Percentiles rank a stretch among this genome's conserved stretches.
phyloP scores from a whole-genome alignment of 2,329 filamentous ascomycete genomes.

The Verticillium longisporum region DNA sequence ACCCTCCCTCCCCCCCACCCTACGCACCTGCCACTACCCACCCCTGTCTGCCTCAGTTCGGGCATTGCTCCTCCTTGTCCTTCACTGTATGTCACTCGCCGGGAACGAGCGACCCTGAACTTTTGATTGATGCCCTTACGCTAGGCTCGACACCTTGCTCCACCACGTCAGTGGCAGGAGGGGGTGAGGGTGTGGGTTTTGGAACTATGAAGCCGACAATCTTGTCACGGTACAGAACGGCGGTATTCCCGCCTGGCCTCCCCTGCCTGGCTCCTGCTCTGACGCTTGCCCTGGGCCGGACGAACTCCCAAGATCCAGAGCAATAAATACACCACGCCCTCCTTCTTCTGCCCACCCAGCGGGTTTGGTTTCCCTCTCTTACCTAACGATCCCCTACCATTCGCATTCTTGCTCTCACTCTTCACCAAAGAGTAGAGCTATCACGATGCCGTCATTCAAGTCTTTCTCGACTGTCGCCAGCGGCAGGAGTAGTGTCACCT shows the following conservation, averaged over 20 bases:
- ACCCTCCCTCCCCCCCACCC: not conserved
- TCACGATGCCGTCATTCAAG: conserved; percentile 49
- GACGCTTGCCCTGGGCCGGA: not conserved
- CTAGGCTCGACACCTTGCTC: not conserved
- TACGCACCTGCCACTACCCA: not conserved
- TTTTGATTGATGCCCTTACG: not conserved
- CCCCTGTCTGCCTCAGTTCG: not conserved
- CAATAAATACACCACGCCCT: conserved; percentile 1
- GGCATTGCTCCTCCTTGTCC: not conserved
- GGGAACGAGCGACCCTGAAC: not conserved
- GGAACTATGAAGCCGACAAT: not conserved
- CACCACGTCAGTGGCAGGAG: not conserved
- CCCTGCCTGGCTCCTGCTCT: not conserved
- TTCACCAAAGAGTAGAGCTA: conserved; percentile 4
- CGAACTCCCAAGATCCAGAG: not conserved
- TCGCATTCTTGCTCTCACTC: not conserved
- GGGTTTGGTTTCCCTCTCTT: conserved; percentile 1
- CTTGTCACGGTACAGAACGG: not conserved
- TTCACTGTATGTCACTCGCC: not conserved
- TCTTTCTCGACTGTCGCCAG: conserved; percentile 43
- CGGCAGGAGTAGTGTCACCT: conserved; percentile 42
- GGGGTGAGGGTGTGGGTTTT: not conserved
- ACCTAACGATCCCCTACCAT: not conserved
- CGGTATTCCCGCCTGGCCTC: not conserved
- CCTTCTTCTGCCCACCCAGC: not conserved